These are phyloP conservation scores for Eucalyptus erythrocorys DNA, from an alignment of 345 rosid genomes.

Conservation along the genomic window DNA sequence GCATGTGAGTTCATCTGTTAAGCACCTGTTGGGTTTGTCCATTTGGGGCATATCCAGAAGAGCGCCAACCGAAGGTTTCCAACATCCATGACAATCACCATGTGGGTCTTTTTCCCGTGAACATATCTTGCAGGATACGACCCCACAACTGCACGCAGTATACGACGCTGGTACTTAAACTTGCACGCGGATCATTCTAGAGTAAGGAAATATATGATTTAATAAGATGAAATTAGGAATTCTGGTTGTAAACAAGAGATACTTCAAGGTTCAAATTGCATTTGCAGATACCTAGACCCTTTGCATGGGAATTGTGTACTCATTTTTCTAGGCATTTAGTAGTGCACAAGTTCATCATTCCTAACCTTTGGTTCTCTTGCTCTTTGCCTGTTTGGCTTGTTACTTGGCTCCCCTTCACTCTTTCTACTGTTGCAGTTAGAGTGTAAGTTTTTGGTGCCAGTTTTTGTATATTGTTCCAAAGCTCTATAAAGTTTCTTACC, in stretches of 20 bases:
- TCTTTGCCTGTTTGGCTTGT: too few relatives aligned
- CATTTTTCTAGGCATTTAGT: not conserved
- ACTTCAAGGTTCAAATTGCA: not conserved
- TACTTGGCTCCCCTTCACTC: too few relatives aligned
- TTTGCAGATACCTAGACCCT: not conserved
- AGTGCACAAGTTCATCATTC: not conserved
- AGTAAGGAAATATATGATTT: not conserved
- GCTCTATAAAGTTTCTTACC: too few relatives aligned
- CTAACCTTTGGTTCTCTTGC: too few relatives aligned
- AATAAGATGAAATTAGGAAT: not conserved
- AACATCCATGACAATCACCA: not conserved
- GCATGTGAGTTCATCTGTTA: not conserved
- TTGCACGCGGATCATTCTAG: not conserved
- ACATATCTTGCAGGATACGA: not conserved
- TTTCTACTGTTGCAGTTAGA: too few relatives aligned
- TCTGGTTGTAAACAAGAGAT: not conserved
- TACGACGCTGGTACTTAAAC: not conserved
- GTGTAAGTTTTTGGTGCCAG: too few relatives aligned
- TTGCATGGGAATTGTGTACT: not conserved
- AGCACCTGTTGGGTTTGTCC: not conserved
- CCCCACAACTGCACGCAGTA: not conserved
- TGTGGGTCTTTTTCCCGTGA: not conserved
- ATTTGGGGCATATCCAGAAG: not conserved
- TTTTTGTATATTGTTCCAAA: too few relatives aligned
- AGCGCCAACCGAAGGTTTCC: not conserved